phyloP scores from a whole-genome alignment of 2,329 filamentous ascomycete species.

The Epichloe baconii region DNA sequence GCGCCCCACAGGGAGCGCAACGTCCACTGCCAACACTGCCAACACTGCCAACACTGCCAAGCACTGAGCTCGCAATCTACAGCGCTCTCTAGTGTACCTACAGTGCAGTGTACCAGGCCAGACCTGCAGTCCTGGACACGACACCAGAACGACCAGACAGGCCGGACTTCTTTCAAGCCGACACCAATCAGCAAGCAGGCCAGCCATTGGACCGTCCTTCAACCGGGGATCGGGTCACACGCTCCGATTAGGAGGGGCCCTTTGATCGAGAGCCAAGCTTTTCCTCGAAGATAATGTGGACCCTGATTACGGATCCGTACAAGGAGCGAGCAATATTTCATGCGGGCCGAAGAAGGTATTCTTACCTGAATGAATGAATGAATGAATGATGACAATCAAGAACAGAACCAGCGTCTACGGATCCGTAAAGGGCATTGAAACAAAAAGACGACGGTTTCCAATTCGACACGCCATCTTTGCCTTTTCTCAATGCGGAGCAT shows the following conservation, averaged over 20 bases:
- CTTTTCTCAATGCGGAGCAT: neutral
- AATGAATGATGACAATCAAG: neutral
- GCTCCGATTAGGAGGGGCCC: too few species aligned
- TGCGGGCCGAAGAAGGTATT: neutral
- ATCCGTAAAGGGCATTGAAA: neutral
- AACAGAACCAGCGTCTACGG: too few species aligned
- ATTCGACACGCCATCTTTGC: too few species aligned
- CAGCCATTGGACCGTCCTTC: too few species aligned
- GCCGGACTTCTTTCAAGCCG: too few species aligned
- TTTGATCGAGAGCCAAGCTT: neutral
- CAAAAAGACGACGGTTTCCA: too few species aligned
- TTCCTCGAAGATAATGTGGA: neutral
- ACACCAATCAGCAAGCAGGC: too few species aligned
- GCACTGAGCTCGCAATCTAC: neutral
- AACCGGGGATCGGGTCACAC: too few species aligned
- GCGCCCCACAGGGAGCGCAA: neutral
- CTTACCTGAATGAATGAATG: neutral
- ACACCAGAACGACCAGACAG: too few species aligned
- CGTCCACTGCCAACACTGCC: neutral
- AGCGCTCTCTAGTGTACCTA: neutral
- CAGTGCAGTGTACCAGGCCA: too few species aligned
- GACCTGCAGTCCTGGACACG: too few species aligned
- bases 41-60: neutral
- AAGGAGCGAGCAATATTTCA: neutral
- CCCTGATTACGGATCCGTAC: neutral